Conservation (phyloP, 495 filamentous ascomycete genomes). For the Ascodesmis nigricans region DNA sequence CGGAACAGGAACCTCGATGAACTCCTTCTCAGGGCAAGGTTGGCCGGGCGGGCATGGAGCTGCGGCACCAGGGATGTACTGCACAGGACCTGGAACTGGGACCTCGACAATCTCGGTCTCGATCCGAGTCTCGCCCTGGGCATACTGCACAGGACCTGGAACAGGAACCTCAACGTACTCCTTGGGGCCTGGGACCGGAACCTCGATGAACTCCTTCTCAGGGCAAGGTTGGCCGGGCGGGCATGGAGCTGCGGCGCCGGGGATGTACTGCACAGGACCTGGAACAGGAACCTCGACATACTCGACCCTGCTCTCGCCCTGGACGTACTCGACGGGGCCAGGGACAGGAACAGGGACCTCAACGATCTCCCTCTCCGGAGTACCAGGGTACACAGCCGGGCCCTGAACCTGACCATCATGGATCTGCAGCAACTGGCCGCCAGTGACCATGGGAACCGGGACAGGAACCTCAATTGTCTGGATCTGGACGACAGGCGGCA, state of each 20-base stretch:
- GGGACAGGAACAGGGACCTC: not conserved
- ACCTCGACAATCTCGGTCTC: not conserved
- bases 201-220: not conserved
- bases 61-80: not conserved
- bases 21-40: too few species aligned
- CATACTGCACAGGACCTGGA: not conserved
- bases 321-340: not conserved
- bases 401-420: not conserved
- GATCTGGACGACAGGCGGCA: constrained; percentile 6
- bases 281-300: constrained; percentile 1
- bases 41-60: too few species aligned
- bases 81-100: not conserved
- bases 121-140: not conserved
- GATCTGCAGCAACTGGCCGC: constrained; percentile 2
- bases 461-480: constrained; percentile 5
- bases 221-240: too few species aligned
- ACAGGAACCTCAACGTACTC: not conserved
- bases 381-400: not conserved
- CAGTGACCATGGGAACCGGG: constrained; percentile 2
- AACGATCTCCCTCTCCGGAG: not conserved
- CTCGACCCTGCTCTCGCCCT: not conserved
- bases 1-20: not conserved
- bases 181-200: not conserved
- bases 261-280: not conserved
- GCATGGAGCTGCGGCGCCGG: too few species aligned